phyloP scores from a whole-genome alignment of 1,284 basidiomycete genomes.

The Heliocybe sulcata region DNA sequence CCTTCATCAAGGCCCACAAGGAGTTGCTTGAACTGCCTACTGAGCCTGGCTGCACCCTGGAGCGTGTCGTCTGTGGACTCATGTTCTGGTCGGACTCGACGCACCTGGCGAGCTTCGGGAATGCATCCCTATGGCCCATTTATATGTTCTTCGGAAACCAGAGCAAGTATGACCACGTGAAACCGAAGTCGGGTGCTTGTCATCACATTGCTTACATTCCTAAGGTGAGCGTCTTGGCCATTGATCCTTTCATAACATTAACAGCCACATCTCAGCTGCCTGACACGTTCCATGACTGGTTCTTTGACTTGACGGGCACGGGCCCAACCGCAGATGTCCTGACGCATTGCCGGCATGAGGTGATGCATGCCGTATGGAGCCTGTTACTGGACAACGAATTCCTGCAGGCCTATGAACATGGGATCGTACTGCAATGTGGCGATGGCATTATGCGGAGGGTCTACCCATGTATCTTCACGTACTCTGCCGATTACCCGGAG shows the following conservation, averaged over 20 bases:
- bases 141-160: slow-evolving; percentile 19
- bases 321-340: background rate
- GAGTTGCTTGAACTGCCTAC: slow-evolving; percentile 10
- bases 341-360: slow-evolving; percentile 12
- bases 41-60: slow-evolving; percentile 13
- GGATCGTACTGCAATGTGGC: slow-evolving; percentile 8
- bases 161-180: slow-evolving; percentile 18
- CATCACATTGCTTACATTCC: slow-evolving; percentile 24
- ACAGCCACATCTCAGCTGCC: too few species aligned
- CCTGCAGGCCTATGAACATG: slow-evolving; percentile 11
- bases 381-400: slow-evolving; percentile 13
- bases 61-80: slow-evolving; percentile 9
- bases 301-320: too few species aligned
- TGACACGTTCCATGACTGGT: too few species aligned
- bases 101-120: slow-evolving; percentile 14
- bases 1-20: slow-evolving; percentile 20
- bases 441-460: slow-evolving; percentile 11
- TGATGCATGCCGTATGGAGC: slow-evolving; percentile 11
- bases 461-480: slow-evolving; percentile 13
- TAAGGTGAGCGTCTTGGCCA: too few species aligned
- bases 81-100: slow-evolving; percentile 18
- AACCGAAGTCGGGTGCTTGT: slow-evolving; percentile 12
- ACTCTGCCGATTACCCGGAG: slow-evolving; percentile 17
- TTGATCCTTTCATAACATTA: too few species aligned
- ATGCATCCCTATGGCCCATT: slow-evolving; percentile 13